phyloP scores from a whole-genome alignment of 192 early-diverging fungal species.

The Linnemannia zychae region DNA sequence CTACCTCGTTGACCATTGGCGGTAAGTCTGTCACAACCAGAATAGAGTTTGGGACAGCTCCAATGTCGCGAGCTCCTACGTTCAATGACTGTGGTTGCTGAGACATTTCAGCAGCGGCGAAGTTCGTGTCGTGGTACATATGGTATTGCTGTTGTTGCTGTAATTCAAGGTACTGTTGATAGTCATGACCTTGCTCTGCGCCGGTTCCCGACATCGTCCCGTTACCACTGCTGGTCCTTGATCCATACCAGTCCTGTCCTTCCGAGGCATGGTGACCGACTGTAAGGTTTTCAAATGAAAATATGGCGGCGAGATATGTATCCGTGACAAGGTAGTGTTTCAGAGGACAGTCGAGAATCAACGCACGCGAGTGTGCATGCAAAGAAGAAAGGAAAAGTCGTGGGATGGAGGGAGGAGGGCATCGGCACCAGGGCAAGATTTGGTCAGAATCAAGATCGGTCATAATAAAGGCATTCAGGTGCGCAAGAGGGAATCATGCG shows the following conservation, averaged over 20 bases:
- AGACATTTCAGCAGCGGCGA: background rate
- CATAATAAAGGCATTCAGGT: background rate
- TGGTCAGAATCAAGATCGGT: constrained; percentile 49
- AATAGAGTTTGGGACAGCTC: constrained; percentile 62
- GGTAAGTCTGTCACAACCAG: constrained; percentile 73
- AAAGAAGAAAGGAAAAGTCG: background rate
- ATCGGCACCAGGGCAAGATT: constrained; percentile 19
- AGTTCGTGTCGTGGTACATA: background rate
- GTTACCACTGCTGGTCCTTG: background rate
- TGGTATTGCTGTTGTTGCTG: background rate
- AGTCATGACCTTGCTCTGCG: background rate
- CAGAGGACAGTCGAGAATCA: background rate
- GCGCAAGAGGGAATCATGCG: background rate
- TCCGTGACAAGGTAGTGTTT: background rate
- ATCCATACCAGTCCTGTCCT: background rate
- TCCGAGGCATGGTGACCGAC: background rate
- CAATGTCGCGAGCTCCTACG: constrained; percentile 71
- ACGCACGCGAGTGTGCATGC: background rate
- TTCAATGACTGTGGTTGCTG: constrained; percentile 56
- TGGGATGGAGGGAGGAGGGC: background rate
- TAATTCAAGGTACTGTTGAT: background rate
- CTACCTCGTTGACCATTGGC: constrained; percentile 70
- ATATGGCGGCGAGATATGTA: background rate
- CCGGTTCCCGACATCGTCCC: background rate
- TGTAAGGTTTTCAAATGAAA: background rate